These are phyloP conservation scores for Umbelopsis sp. DNA, from an alignment of 192 early-diverging fungal species.

Conservation along the genomic window DNA sequence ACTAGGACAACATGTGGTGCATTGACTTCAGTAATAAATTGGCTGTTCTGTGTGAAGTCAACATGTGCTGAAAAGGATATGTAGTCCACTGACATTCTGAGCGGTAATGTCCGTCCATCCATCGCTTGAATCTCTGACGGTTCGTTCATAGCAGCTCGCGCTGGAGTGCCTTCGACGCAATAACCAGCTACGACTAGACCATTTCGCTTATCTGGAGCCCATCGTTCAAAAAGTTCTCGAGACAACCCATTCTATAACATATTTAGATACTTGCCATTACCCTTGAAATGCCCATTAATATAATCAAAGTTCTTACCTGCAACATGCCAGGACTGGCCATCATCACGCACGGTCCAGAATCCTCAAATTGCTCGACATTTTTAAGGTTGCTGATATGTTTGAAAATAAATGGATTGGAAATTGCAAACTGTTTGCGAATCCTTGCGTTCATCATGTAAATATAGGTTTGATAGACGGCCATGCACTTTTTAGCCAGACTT, in stretches of 20 bases:
- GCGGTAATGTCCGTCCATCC: conserved; percentile 78
- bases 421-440: conserved; percentile 86
- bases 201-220: conserved; percentile 91
- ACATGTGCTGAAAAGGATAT: conserved; percentile 99
- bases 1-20: conserved; percentile 91
- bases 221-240: conserved; percentile 92
- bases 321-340: conserved; percentile 99
- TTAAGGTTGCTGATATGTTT: conserved; percentile 92
- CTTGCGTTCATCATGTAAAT: conserved; percentile 98
- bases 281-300: too few relatives aligned
- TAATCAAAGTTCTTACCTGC: conserved; percentile 55
- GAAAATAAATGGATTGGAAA: conserved; percentile 94
- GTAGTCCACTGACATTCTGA: conserved; percentile 87
- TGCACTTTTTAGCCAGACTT: conserved; percentile 94
- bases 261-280: too few relatives aligned
- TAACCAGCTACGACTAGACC: conserved; percentile 96
- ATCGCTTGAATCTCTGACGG: conserved; percentile 83
- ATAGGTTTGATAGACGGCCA: conserved; percentile 96
- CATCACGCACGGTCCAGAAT: conserved; percentile 97
- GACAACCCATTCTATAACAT: conserved; percentile 82
- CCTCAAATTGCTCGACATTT: conserved; percentile 87
- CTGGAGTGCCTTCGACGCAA: conserved; percentile 95
- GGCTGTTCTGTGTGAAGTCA: conserved; percentile 93
- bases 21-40: conserved; percentile 95
- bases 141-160: conserved; percentile 78